Percentiles rank a stretch among this genome's conserved stretches.
Conservation (phyloP, 768 basidiomycete genomes). For the Termitomyces sp. region DNA sequence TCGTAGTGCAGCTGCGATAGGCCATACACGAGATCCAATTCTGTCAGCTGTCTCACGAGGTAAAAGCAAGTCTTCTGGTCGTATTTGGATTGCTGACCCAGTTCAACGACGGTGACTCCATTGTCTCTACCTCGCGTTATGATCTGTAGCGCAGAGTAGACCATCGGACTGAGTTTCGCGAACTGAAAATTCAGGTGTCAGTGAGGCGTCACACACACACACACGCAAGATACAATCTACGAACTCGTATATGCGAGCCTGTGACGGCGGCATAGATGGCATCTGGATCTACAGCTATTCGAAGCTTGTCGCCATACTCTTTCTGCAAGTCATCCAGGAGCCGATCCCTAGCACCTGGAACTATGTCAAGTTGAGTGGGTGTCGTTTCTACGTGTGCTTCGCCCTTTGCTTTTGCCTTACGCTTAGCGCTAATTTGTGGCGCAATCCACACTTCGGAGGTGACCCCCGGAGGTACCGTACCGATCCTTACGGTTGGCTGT, state of each 20-base stretch:
- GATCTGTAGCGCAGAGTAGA: constrained; percentile 78
- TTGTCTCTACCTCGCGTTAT: constrained; percentile 76
- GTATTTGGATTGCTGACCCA: constrained; percentile 74
- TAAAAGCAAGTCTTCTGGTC: constrained; percentile 91
- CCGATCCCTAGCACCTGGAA: constrained; percentile 49
- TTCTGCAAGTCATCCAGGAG: constrained; percentile 50
- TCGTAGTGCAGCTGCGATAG: not conserved
- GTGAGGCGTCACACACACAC: not conserved
- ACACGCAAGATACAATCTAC: constrained; percentile 18
- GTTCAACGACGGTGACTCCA: constrained; percentile 72
- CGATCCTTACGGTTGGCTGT: constrained; percentile 73
- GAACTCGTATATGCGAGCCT: constrained; percentile 77
- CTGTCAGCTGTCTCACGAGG: constrained; percentile 68
- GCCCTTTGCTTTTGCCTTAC: constrained; percentile 56
- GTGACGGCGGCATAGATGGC: constrained; percentile 75
- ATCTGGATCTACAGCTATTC: constrained; percentile 72
- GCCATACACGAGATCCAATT: constrained; percentile 67
- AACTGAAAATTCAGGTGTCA: constrained; percentile 38
- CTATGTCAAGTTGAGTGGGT: constrained; percentile 41
- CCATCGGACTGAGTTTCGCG: constrained; percentile 76
- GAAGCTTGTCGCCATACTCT: constrained; percentile 55
- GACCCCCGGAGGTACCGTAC: constrained; percentile 52
- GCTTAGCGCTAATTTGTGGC: constrained; percentile 62
- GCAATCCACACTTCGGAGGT: constrained; percentile 73
- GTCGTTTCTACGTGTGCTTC: constrained; percentile 37